Evolutionary conservation across 176 grass and related monocot genomes (phyloP), one percentile per base, ranked within the genome.

Genomic region (Oryza brachyantha): DNA sequence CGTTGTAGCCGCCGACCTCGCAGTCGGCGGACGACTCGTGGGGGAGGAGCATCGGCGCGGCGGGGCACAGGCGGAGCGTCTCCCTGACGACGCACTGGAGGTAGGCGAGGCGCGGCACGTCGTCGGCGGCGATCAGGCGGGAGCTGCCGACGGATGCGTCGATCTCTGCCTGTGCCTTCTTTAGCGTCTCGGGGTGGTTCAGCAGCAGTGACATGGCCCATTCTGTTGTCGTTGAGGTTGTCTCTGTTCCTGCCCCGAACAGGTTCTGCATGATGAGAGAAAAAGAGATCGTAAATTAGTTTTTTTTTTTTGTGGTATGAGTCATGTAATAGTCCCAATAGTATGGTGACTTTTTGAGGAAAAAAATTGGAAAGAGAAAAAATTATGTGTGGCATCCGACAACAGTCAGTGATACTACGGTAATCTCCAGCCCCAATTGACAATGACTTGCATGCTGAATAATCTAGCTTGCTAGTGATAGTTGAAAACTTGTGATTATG

Each of bases 131-230:
- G 11, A 90, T 17, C 65, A 91, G 62, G 7, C 88, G 88, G 8
- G 70, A 83, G 29, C 1, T 72, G 4, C 90, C 86, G 0, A 93
- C 48, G 5, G 22, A 29, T 0, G 27, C 62, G 40, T 93, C 88
- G 5, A 97, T 84, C 60, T 97, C 93, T 1, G 73, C 80, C 9
- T 64, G 80, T 0, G 88, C 93, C 48, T 79, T 87, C 4, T 29
- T 68, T 10, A 97, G 80, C 8, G 17, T n/a, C 16, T 82, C 29
- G 3, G 90, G 90, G 32, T 97, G 86, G 50, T 87, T 93, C 31
- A 97, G 72, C 5, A 97, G 37, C 0, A 97, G 88, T 5, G 83
- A 65, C 88, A 97, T 89, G 9, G 88, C 82, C 90, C 93, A 96
- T 45, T 96, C 90, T 0, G 88, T 57, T 1, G 85, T 93, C 8